phyloP scores from a whole-genome alignment of 139 green algal genomes.

The Trebouxia sp. region DNA sequence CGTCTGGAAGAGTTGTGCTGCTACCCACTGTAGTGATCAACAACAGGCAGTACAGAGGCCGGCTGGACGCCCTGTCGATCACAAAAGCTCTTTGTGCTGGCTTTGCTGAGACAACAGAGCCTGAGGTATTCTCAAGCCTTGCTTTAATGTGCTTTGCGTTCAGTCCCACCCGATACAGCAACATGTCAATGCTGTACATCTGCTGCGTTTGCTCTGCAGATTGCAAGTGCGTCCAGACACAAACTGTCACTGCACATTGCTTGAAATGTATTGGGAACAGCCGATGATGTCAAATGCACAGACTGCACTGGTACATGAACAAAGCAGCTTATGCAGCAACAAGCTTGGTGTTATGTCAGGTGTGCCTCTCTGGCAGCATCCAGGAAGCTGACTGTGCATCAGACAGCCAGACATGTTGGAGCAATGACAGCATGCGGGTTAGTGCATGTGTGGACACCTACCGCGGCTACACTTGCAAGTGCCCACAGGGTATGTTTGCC shows the following conservation, averaged over 20 bases:
- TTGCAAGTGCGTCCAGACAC: no score
- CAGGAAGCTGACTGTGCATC: constrained; percentile 50
- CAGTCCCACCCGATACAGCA: no score
- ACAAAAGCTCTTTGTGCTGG: constrained; percentile 73
- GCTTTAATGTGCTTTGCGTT: not conserved
- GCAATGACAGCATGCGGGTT: not conserved
- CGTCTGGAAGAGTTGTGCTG: constrained; percentile 54
- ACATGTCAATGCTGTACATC: no score
- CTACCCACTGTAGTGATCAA: constrained; percentile 76
- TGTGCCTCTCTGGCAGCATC: constrained; percentile 52
- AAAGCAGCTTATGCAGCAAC: not conserved
- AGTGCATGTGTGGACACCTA: constrained; percentile 73
- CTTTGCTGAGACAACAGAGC: constrained; percentile 68
- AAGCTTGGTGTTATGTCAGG: constrained; percentile 20
- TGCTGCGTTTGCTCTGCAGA: no score
- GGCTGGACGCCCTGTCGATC: constrained; percentile 43
- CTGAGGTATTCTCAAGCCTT: constrained; percentile 30
- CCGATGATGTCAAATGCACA: not conserved
- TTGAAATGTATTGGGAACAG: no score
- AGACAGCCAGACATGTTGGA: constrained; percentile 59
- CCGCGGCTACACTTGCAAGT: constrained; percentile 65
- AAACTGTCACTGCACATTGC: no score
- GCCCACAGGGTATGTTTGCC: constrained; percentile 38
- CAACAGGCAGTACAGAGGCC: constrained; percentile 67
- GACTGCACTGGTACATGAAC: not conserved